Conservation (phyloP, 225 moss, liverwort and hornwort genomes). For the Climacium dendroides region DNA sequence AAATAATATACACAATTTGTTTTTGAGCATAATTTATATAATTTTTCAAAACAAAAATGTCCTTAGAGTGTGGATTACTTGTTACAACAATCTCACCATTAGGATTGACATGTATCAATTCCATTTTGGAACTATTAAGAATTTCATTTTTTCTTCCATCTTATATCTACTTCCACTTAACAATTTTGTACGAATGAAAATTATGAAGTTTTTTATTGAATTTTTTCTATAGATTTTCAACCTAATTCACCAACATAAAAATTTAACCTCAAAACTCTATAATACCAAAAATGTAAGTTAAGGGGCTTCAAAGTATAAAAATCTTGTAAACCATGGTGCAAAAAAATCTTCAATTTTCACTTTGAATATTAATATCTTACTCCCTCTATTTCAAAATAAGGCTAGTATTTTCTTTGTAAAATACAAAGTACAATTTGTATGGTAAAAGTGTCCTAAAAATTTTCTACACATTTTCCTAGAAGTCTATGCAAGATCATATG, state of each 20-base stretch:
- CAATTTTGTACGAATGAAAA: not conserved
- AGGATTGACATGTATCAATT: not conserved
- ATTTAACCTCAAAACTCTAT: not conserved
- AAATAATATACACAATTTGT: too few relatives aligned
- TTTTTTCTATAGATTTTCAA: not conserved
- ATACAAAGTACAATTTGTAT: not conserved
- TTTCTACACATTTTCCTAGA: not conserved
- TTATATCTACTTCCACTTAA: not conserved
- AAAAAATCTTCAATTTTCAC: not conserved
- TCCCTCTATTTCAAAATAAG: too few relatives aligned
- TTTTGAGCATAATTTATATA: rapidly evolving
- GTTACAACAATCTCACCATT: not conserved
- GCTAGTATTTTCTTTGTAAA: too few relatives aligned
- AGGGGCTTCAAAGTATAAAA: not conserved
- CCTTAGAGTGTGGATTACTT: not conserved
- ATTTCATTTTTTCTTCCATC: not conserved
- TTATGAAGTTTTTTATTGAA: not conserved
- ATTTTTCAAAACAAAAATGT: not conserved
- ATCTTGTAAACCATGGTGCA: not conserved
- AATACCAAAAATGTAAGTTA: not conserved
- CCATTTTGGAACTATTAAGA: not conserved
- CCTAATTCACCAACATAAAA: not conserved
- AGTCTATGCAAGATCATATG: not conserved
- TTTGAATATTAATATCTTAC: not conserved
- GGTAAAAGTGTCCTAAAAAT: not conserved